Base-by-base conservation (phyloP, 2,329 filamentous ascomycete genomes). In the Chaetomium globosum region DNA sequence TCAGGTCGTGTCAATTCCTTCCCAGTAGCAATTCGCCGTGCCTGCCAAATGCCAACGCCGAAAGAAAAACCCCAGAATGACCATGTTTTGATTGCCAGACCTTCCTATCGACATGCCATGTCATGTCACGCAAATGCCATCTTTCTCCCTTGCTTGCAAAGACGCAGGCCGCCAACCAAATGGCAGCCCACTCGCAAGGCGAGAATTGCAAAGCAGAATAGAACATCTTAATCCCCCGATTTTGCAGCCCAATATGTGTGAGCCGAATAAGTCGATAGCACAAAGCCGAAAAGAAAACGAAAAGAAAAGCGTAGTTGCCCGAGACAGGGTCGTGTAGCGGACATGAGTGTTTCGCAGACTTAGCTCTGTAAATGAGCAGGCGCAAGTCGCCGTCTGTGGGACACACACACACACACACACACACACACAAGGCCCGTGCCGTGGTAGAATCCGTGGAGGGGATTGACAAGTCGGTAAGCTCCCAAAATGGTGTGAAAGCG, bases 21-120 rank as follows among this genome's bases (percentile, higher is more conserved):
- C 26, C 63, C 61, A 56, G 26, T 59, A 31, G 31, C 23, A 58
- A 51, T 58, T 52, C 4, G 5, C 21, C 19, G 46, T 16, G 39
- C 59, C 57, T 43, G 63, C 61, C 57, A 43, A 66, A 31, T 46
- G 53, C 43, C 53, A 64, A 66, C 64, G 61, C 66, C 64, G 56
- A 66, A 64, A 57, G 39, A 48, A 61, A 23, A 64, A 43, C 26
- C 56, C 48, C 10, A 58, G 13, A 31, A 64, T 52, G 53, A 52
- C 19, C 57, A 52, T 43, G 53, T 55, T 46, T 58, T 65, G 61
- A 66, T 53, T 52, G 46, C 58, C 46, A 23, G 48, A 64, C 51
- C 10, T 16, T 43, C 19, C 61, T 48, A 59, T 59, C 36, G 36
- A 49, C 46, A n/a, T 63, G 21, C 55, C 12, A 63, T 61, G 30